Percentiles rank a stretch among this genome's conserved stretches.
Conservation (phyloP, 1,284 basidiomycete species). For the Coriolopsis trogii region DNA sequence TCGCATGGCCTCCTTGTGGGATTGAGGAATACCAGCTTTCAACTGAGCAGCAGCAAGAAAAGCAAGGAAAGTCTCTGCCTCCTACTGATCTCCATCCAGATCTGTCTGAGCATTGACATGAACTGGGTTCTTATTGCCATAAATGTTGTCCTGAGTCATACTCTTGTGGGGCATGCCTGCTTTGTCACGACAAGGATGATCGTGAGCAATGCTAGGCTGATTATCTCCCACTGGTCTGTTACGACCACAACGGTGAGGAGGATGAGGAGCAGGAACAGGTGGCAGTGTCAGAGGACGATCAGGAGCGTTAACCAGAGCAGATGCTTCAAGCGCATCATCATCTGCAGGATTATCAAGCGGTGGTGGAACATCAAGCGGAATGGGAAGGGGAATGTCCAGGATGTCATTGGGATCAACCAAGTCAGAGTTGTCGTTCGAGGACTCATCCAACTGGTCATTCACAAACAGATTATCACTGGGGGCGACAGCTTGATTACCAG, state of each 20-base stretch:
- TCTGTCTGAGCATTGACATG: not conserved
- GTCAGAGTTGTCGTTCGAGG: too few species aligned
- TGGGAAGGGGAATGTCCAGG: not conserved
- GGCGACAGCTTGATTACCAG: not conserved
- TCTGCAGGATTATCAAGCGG: too few species aligned
- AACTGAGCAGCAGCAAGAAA: not conserved
- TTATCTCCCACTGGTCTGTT: not conserved
- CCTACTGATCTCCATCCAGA: not conserved
- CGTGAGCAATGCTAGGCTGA: not conserved
- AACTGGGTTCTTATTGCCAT: not conserved
- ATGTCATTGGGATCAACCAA: too few species aligned
- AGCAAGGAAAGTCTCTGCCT: not conserved
- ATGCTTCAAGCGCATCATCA: too few species aligned
- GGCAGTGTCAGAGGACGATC: too few species aligned
- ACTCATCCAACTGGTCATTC: not conserved
- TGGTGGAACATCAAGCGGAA: too few species aligned
- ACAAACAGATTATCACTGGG: not conserved
- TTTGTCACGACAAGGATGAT: not conserved
- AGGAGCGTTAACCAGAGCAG: too few species aligned
- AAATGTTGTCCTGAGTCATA: not conserved
- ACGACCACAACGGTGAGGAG: too few species aligned
- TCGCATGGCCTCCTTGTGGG: not conserved
- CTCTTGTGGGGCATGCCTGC: not conserved
- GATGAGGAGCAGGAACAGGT: too few species aligned
- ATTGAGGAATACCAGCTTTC: constrained; percentile 1